These are phyloP conservation scores for Mycena crocata DNA, from an alignment of 768 basidiomycete genomes.

Conservation along the genomic window DNA sequence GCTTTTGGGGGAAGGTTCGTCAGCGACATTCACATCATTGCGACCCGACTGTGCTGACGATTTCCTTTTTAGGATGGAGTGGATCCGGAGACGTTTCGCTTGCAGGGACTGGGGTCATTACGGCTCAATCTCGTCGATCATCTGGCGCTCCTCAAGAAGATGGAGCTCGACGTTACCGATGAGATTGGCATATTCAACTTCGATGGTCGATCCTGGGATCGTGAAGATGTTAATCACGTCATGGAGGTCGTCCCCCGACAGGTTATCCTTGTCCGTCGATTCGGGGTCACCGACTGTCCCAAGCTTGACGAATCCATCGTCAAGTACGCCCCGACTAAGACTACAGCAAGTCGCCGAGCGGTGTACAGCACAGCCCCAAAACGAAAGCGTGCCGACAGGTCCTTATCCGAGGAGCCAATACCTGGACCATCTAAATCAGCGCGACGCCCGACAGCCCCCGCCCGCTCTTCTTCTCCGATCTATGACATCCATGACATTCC, in stretches of 20 bases:
- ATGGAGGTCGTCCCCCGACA: background rate
- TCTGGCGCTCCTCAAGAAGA: background rate
- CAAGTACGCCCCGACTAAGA: background rate
- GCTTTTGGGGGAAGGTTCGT: constrained; percentile 9
- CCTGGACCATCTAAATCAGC: no score
- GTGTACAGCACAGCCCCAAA: no score
- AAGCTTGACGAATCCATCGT: constrained; percentile 8
- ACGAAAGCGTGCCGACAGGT: no score
- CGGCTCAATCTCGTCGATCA: background rate
- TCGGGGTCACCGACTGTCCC: constrained; percentile 1
- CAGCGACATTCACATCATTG: background rate
- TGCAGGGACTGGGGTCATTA: background rate
- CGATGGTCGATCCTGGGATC: background rate
- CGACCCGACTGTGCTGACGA: background rate
- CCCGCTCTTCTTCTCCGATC: no score
- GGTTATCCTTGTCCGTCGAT: constrained; percentile 4
- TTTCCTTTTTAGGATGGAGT: background rate
- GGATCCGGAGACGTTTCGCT: constrained; percentile 5
- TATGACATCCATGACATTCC: no score
- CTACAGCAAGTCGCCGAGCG: no score
- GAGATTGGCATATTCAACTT: constrained; percentile 15
- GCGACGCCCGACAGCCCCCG: no score
- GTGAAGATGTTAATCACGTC: constrained; percentile 14
- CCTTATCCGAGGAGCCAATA: no score
- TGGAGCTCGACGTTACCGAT: background rate